Base-by-base conservation (phyloP, 148 eudicot genomes). In the Fagopyrum esculentum region DNA sequence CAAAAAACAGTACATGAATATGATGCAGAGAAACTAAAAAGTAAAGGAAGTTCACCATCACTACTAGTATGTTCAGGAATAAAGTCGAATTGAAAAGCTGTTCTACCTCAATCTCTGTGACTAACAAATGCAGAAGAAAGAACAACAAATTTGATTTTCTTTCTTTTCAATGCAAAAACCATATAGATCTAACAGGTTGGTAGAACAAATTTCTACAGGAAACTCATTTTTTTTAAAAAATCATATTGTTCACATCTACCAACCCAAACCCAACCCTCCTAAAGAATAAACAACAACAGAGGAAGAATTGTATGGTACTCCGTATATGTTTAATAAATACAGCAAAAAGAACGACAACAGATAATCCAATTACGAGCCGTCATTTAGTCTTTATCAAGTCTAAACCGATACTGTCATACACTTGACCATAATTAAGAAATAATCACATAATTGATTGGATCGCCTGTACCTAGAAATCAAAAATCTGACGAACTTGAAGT, bases 1-100 rank as follows among this genome's bases (percentile, higher is more conserved):
- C 29, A 63, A 29, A 46, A 6, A 66, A 66, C 71, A 66, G 9
- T 66, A 35, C 71, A 66, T 7, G 71, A 66, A 66, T 17, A 66
- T 43, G 64, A 63, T 63, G 29, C 69, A 29, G 69, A 0, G 44
- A 60, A 60, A n/a, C 19, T 26, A 56, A 56, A 56, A 12, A 6
- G 2, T n/a, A 54, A 9, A 57, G 22, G 4, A 29, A 26, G n/a
- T 1, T 63, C n/a, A 19, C 26, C 6, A 57, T 22, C 19, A 19
- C 22, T 57, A 17, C 17, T 19, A 17, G 64, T 2, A 29, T 19
- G 9, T 57, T 57, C 30, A 7, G 9, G 64, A 57, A 57, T 5
- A 6, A 57, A 35, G 40, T 35, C 40, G 40, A 35, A 35, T 35
- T 35, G 40, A 2, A 35, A 35, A 35, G 40, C 40, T 35, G 40